Evolutionary conservation across 1,284 basidiomycete genomes (phyloP).

Genomic region (Tetrapyrgos nigripes): DNA sequence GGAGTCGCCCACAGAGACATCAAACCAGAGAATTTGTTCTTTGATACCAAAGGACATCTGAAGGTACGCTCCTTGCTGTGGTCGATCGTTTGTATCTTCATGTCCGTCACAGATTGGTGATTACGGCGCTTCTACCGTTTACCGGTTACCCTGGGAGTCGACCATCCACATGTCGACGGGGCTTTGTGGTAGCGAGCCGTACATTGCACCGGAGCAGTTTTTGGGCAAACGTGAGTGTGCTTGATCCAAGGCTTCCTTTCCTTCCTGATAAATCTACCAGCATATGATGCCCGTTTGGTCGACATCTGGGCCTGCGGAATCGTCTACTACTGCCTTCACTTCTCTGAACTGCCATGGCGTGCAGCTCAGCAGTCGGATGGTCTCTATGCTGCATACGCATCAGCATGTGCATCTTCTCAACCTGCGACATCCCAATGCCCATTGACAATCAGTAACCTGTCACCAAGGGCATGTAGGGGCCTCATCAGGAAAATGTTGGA

Average conservation of each 20-base stretch:
- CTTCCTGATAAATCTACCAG: slow-evolving; percentile 45
- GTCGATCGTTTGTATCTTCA: background rate
- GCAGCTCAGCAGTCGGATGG: slow-evolving; percentile 88
- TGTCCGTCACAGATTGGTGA: slow-evolving; percentile 82
- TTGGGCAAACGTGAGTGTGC: slow-evolving; percentile 87
- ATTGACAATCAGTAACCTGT: slow-evolving; percentile 87
- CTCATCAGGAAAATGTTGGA: slow-evolving; percentile 96
- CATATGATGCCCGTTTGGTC: slow-evolving; percentile 96
- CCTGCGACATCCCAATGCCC: slow-evolving; percentile 56
- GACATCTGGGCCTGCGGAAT: slow-evolving; percentile 98
- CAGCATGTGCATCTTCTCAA: slow-evolving; percentile 61
- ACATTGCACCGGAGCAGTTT: slow-evolving; percentile 98
- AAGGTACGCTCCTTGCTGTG: slow-evolving; percentile 65
- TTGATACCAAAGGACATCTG: slow-evolving; percentile 92
- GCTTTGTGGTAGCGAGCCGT: slow-evolving; percentile 96
- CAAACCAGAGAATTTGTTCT: slow-evolving; percentile 97
- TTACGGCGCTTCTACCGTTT: slow-evolving; percentile 98
- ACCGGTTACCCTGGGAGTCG: slow-evolving; percentile 97
- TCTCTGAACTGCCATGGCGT: slow-evolving; percentile 97
- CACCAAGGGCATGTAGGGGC: slow-evolving; percentile 84
- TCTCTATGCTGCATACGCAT: slow-evolving; percentile 84
- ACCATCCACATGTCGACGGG: slow-evolving; percentile 98
- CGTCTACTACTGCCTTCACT: slow-evolving; percentile 98
- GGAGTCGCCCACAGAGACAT: slow-evolving; percentile 98
- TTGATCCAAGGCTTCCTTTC: slow-evolving; percentile 29